phyloP scores from a whole-genome alignment of 805 yeast genomes.

The Blastobotrys parvus region DNA sequence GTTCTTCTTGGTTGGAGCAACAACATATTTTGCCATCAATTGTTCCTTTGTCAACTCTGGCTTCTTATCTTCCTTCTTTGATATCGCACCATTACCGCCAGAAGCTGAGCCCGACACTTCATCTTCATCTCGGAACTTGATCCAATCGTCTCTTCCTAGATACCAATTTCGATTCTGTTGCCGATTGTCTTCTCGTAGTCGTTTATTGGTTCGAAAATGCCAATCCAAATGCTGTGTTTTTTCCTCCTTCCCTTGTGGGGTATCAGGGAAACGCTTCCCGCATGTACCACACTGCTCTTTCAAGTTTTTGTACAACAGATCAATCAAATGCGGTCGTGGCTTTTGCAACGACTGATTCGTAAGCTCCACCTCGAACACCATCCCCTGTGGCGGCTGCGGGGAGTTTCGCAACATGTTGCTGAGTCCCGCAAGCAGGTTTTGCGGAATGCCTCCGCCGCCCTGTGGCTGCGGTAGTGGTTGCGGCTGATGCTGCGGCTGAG shows the following conservation, averaged over 20 bases:
- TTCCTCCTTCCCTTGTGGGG: slow-evolving; percentile 43
- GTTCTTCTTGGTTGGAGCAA: slow-evolving; percentile 55
- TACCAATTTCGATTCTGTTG: slow-evolving; percentile 78
- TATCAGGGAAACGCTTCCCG: slow-evolving; percentile 72
- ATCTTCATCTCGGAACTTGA: slow-evolving; percentile 54
- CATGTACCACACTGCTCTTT: slow-evolving; percentile 83
- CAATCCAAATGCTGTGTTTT: slow-evolving; percentile 78
- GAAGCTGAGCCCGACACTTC: slow-evolving; percentile 39
- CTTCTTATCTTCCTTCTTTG: slow-evolving; percentile 14
- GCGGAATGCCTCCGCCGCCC: slow-evolving; percentile 3
- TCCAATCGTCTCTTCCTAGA: slow-evolving; percentile 64
- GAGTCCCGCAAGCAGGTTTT: background rate
- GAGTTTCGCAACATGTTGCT: background rate
- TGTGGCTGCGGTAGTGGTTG: slow-evolving; percentile 4
- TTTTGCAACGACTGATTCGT: slow-evolving; percentile 24
- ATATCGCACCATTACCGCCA: slow-evolving; percentile 11
- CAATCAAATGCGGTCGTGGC: slow-evolving; percentile 27
- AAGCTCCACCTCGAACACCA: slow-evolving; percentile 22
- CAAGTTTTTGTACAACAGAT: slow-evolving; percentile 45
- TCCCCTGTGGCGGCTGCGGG: background rate
- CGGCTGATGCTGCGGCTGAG: slow-evolving; percentile 5
- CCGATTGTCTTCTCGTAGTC: slow-evolving; percentile 40
- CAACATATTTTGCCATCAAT: slow-evolving; percentile 42
- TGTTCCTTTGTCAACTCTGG: slow-evolving; percentile 22
- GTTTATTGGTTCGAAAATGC: slow-evolving; percentile 90